phyloP scores from a whole-genome alignment of 306 rosid genomes.

The Trifolium fragiferum region DNA sequence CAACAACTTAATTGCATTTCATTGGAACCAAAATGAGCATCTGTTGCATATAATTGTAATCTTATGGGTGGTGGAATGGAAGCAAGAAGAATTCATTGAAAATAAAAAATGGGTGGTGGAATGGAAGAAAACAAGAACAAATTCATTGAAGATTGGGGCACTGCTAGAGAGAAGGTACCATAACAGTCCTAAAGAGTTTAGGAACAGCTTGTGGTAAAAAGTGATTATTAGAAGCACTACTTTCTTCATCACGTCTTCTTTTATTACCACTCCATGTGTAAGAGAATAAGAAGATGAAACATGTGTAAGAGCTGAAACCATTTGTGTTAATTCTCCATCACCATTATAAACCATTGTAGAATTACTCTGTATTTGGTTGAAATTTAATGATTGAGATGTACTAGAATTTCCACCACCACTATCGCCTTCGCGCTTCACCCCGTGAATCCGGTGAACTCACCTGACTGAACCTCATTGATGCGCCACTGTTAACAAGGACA shows the following conservation, averaged over 20 bases:
- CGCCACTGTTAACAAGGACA: conserved; percentile 57
- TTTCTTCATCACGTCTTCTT: conserved; percentile 69
- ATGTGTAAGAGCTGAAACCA: conserved; percentile 72
- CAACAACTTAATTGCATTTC: too few species aligned
- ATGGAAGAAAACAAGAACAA: too few species aligned
- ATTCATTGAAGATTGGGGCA: too few species aligned
- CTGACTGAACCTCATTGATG: conserved; percentile 46
- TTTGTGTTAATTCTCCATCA: conserved; percentile 59
- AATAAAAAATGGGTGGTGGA: too few species aligned
- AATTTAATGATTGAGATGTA: neutral
- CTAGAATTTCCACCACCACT: neutral
- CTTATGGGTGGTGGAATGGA: too few species aligned
- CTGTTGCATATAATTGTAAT: too few species aligned
- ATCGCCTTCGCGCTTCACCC: neutral
- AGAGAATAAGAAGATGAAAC: conserved; percentile 67
- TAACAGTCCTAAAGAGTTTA: conserved; percentile 39
- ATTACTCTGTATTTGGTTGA: conserved; percentile 8
- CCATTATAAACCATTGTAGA: neutral
- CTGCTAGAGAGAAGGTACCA: conserved; percentile 39
- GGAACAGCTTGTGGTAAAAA: conserved; percentile 28
- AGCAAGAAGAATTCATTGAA: too few species aligned
- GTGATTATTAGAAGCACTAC: conserved; percentile 29
- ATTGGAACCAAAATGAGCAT: too few species aligned
- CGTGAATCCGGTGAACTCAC: conserved; percentile 39
- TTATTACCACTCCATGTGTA: conserved; percentile 65